phyloP scores from a whole-genome alignment of 2,329 filamentous ascomycete genomes.

The Hypoxylon rubiginosum region DNA sequence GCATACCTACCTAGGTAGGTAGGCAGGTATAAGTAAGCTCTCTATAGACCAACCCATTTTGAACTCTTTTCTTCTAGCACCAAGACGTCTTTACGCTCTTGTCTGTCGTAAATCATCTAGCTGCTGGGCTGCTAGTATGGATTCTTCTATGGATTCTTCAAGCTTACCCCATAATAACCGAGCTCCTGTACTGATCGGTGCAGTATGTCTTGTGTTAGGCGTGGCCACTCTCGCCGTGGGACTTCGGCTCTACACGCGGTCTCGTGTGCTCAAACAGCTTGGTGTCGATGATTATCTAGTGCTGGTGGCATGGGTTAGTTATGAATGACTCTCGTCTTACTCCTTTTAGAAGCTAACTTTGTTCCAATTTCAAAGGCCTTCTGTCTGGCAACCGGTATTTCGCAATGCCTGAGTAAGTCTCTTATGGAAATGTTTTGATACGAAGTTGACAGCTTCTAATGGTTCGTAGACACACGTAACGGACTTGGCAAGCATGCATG shows the following conservation, averaged over 20 bases:
- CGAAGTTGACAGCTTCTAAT: slow-evolving; percentile 11
- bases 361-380: slow-evolving; percentile 29
- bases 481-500: slow-evolving; percentile 45
- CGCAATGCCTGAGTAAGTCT: slow-evolving; percentile 44
- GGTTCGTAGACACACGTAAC: slow-evolving; percentile 40
- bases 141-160: slow-evolving; percentile 21
- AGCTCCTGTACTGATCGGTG: slow-evolving; percentile 43
- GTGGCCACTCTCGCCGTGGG: slow-evolving; percentile 46
- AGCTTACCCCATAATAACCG: slow-evolving; percentile 41
- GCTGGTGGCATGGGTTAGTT: slow-evolving; percentile 57
- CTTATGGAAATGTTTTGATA: not conserved
- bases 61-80: not conserved
- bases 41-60: not conserved
- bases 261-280: slow-evolving; percentile 47
- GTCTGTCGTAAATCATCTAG: not conserved
- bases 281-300: slow-evolving; percentile 51
- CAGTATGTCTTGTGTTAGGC: slow-evolving; percentile 44
- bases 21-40: slow-evolving; percentile 33
- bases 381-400: slow-evolving; percentile 44
- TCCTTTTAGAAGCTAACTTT: slow-evolving; percentile 16
- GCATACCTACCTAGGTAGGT: too few species aligned
- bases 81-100: slow-evolving; percentile 1
- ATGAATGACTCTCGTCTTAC: slow-evolving; percentile 23
- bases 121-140: slow-evolving; percentile 31
- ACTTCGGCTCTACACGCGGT: slow-evolving; percentile 52